Conservation (phyloP, 2,329 filamentous ascomycete genomes). For the Fusarium cyanostomum region DNA sequence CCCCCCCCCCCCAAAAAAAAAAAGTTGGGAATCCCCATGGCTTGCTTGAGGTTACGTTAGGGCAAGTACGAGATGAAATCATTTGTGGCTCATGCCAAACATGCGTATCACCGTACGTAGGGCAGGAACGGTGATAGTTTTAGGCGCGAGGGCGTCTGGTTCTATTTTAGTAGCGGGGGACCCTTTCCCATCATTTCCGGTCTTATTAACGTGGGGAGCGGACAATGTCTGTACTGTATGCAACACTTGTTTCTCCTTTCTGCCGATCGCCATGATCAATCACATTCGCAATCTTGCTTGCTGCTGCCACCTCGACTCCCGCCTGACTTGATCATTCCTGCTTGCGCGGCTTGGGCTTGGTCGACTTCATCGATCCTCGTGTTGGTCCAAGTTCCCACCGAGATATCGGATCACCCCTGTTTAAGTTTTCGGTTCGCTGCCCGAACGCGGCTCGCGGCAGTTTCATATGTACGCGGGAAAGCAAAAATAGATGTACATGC, state of each 20-base stretch:
- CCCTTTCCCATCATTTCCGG: conserved; percentile 8
- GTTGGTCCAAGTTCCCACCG: conserved; percentile 5
- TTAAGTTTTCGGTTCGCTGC: conserved; percentile 5
- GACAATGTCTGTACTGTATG: not conserved
- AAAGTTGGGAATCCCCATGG: too few relatives aligned
- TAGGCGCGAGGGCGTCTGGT: conserved; percentile 15
- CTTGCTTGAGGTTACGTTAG: too few relatives aligned
- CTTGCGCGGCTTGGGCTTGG: conserved; percentile 17
- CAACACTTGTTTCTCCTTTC: not conserved
- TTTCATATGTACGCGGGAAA: not conserved
- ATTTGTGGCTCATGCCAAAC: conserved; percentile 10
- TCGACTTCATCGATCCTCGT: conserved; percentile 6
- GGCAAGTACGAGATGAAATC: not conserved
- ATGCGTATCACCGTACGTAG: not conserved
- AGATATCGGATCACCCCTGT: conserved; percentile 16
- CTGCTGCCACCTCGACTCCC: not conserved
- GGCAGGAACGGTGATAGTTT: conserved; percentile 26
- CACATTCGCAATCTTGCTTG: not conserved
- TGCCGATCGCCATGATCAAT: not conserved
- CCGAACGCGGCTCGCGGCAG: conserved; percentile 5
- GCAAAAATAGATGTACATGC: not conserved
- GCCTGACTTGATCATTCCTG: not conserved
- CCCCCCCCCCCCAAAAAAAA: too few relatives aligned
- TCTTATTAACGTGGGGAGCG: conserved; percentile 19
- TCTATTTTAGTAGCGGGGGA: conserved; percentile 25